Evolutionary conservation across 768 basidiomycete species (phyloP).

Genomic region (Lactarius sp.): DNA sequence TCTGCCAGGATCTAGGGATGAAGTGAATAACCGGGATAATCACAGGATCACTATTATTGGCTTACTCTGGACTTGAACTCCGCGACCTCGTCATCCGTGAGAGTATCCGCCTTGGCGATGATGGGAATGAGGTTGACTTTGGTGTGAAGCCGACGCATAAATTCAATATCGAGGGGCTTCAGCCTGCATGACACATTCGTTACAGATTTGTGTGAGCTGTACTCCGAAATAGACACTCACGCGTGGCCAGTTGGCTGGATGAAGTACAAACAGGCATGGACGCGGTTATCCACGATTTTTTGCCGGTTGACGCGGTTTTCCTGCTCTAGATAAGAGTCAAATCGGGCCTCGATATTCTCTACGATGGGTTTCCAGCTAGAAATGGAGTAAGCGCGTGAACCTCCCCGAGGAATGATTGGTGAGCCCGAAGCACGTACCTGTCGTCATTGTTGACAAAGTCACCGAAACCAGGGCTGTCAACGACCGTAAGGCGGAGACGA

Average conservation of each 20-base stretch:
- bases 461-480: conserved; percentile 98
- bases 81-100: conserved; percentile 93
- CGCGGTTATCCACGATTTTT: conserved; percentile 93
- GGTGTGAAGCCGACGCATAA: conserved; percentile 95
- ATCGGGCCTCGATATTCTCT: conserved; percentile 96
- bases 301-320: conserved; percentile 96
- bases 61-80: conserved; percentile 90
- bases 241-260: conserved; percentile 98
- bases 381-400: conserved; percentile 22
- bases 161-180: conserved; percentile 97
- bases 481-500: conserved; percentile 93
- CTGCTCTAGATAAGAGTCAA: conserved; percentile 96
- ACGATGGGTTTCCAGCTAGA: conserved; percentile 96
- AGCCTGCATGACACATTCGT: conserved; percentile 47
- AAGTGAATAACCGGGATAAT: background rate
- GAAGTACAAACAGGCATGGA: conserved; percentile 98
- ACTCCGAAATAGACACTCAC: conserved; percentile 44
- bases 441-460: conserved; percentile 99
- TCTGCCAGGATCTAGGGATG: conserved; percentile 74
- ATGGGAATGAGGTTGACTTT: conserved; percentile 98
- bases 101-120: conserved; percentile 96
- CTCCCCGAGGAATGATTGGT: conserved; percentile 9
- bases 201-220: background rate
- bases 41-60: conserved; percentile 13
- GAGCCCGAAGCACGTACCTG: conserved; percentile 48